phyloP scores from a whole-genome alignment of 225 moss, liverwort and hornwort genomes.

The Anthoceros angustus region DNA sequence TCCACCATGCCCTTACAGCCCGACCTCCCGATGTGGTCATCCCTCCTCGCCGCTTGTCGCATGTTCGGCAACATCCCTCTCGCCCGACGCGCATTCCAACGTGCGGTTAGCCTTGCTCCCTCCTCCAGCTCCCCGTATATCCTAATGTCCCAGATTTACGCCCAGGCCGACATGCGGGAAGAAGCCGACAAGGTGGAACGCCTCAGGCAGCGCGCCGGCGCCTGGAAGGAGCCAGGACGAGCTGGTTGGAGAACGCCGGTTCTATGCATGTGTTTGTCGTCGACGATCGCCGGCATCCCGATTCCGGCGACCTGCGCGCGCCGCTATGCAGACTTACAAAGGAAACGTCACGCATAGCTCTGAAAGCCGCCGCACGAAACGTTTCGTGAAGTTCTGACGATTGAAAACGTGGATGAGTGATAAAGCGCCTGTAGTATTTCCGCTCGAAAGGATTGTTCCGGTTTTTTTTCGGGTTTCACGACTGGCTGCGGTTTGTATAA shows the following conservation, averaged over 20 bases:
- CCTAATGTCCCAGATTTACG: background rate
- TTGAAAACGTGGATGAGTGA: too few relatives aligned
- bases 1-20: conserved; percentile 25
- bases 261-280: too few relatives aligned
- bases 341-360: too few relatives aligned
- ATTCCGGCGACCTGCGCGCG: too few relatives aligned
- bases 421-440: too few relatives aligned
- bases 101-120: background rate
- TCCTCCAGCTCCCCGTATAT: background rate
- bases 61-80: background rate
- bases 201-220: background rate
- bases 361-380: too few relatives aligned
- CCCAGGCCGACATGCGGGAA: background rate
- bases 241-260: background rate
- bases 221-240: background rate
- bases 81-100: background rate
- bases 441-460: too few relatives aligned
- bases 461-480: too few relatives aligned
- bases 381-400: too few relatives aligned
- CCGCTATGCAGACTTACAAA: too few relatives aligned
- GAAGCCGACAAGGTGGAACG: background rate
- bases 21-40: conserved; percentile 23
- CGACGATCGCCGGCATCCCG: too few relatives aligned
- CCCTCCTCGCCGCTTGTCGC: background rate
- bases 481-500: too few relatives aligned